Percentiles rank a stretch among this genome's conserved stretches.
Evolutionary conservation across 768 basidiomycete genomes (phyloP).

Genomic region (Mycena latifolia): DNA sequence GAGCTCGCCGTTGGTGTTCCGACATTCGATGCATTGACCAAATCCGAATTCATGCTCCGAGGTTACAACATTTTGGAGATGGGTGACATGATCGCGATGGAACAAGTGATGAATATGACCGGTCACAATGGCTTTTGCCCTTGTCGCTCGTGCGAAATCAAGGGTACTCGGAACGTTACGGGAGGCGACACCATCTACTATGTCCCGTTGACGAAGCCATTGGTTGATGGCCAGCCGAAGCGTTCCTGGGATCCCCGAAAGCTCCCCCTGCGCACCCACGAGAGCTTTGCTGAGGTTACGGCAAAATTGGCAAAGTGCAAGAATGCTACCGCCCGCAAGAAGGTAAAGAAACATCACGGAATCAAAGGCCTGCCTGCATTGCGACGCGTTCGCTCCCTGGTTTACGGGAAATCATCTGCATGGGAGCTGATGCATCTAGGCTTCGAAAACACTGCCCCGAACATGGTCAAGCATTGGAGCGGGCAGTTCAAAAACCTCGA

Average conservation of each 20-base stretch:
- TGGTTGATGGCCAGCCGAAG: not conserved
- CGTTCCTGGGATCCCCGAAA: constrained; percentile 26
- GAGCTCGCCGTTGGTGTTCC: constrained; percentile 4
- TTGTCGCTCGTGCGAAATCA: constrained; percentile 51
- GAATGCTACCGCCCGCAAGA: not conserved
- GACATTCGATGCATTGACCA: not conserved
- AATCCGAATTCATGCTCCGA: constrained; percentile 6
- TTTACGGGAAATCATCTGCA: constrained; percentile 47
- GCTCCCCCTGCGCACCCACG: constrained; percentile 40
- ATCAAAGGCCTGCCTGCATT: constrained; percentile 46
- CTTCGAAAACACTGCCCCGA: constrained; percentile 53
- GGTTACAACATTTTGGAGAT: constrained; percentile 43
- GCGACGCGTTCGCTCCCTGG: constrained; percentile 39
- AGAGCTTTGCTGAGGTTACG: too few species aligned
- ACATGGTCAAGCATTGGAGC: constrained; percentile 55
- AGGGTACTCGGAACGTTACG: constrained; percentile 34
- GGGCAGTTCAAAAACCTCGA: constrained; percentile 55
- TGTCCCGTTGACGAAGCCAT: constrained; percentile 37
- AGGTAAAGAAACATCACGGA: constrained; percentile 41
- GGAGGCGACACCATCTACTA: constrained; percentile 38
- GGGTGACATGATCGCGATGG: constrained; percentile 49
- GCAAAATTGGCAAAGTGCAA: too few species aligned
- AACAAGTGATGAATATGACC: constrained; percentile 47
- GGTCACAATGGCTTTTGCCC: constrained; percentile 50
- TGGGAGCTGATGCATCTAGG: constrained; percentile 62